Evolutionary conservation across 192 early-diverging fungal species (phyloP).

Genomic region (Backusella tarrabulga): DNA sequence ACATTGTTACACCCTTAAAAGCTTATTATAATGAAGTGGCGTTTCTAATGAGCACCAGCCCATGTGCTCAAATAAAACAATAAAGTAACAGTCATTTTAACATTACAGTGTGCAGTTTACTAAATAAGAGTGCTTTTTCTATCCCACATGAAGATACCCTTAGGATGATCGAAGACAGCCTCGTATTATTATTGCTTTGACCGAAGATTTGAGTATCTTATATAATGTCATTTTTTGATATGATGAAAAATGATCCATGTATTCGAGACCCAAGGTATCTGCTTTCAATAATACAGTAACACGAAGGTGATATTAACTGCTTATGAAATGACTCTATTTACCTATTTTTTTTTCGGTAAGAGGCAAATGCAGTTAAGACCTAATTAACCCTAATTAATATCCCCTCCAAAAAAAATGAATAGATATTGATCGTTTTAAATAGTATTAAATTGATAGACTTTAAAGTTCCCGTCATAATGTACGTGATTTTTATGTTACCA

Average conservation of each 20-base stretch:
- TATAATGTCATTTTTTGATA: background rate
- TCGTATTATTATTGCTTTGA: no score
- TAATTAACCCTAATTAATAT: background rate
- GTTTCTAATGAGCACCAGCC: no score
- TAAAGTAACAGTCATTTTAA: no score
- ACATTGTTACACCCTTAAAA: no score
- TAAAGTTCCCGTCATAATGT: background rate
- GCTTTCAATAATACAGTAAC: background rate
- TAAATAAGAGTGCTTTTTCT: no score
- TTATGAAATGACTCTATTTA: background rate
- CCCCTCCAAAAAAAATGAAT: background rate
- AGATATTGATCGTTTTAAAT: background rate
- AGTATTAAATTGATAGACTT: background rate
- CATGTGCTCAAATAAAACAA: no score
- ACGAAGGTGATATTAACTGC: background rate
- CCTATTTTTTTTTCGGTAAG: background rate
- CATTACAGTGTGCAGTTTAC: no score
- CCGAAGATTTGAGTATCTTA: background rate
- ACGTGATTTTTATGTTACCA: background rate
- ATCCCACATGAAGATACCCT: no score
- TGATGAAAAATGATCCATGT: background rate
- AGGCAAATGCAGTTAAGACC: background rate
- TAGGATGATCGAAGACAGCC: no score
- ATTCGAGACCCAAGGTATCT: background rate
- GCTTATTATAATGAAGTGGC: no score